These are phyloP conservation scores for Aspergillus phoenicis DNA, from an alignment of 2,329 filamentous ascomycete genomes.

Conservation along the genomic window DNA sequence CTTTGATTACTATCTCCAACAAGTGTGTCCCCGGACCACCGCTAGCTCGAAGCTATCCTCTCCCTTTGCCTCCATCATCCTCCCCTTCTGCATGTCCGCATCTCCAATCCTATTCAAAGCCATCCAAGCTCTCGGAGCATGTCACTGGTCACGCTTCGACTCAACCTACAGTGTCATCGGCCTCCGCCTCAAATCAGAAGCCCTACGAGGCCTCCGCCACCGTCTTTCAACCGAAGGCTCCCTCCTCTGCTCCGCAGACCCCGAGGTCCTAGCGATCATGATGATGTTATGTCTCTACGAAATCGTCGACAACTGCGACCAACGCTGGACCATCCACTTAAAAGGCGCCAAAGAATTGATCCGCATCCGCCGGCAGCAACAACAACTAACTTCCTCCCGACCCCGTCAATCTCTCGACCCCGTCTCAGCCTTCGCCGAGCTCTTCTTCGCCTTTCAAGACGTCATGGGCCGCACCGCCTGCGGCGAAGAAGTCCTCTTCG, in stretches of 20 bases:
- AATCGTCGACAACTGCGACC: conserved; percentile 48
- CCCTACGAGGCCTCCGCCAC: conserved; percentile 40
- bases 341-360: conserved; percentile 53
- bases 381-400: neutral
- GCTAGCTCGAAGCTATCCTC: conserved; percentile 39
- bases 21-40: conserved; percentile 44
- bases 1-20: conserved; percentile 46
- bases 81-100: conserved; percentile 43
- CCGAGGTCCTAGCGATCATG: conserved; percentile 47
- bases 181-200: conserved; percentile 42
- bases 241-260: conserved; percentile 31
- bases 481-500: conserved; percentile 51
- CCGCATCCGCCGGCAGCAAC: conserved; percentile 38
- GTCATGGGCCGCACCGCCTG: conserved; percentile 56
- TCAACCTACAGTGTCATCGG: conserved; percentile 33
- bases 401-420: conserved; percentile 22
- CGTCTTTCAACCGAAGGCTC: conserved; percentile 34
- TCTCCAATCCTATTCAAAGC: conserved; percentile 43
- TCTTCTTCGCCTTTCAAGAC: conserved; percentile 56
- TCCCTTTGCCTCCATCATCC: conserved; percentile 43
- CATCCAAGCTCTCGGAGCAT: conserved; percentile 43
- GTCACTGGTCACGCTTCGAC: conserved; percentile 40
- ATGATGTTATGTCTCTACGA: conserved; percentile 52
- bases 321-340: conserved; percentile 53
- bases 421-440: conserved; percentile 45